phyloP scores from a whole-genome alignment of 495 filamentous ascomycete genomes.

The Penicillium dipodomyicola region DNA sequence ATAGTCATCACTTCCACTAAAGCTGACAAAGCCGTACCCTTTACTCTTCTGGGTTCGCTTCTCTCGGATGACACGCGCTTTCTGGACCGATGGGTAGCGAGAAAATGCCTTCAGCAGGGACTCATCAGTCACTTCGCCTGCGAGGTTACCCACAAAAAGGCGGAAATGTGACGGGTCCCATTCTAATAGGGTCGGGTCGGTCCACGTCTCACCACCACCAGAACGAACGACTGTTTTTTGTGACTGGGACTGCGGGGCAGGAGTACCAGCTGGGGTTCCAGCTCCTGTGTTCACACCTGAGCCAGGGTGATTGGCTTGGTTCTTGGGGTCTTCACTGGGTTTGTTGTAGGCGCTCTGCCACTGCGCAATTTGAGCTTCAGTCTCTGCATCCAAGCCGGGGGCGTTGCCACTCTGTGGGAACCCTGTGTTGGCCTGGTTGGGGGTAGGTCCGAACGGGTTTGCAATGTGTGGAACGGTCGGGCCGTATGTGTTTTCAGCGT shows the following conservation, averaged over 20 bases:
- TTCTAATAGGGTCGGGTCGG: constrained; percentile 79
- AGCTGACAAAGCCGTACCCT: constrained; percentile 94
- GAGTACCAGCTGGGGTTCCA: constrained; percentile 38
- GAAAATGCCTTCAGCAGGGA: constrained; percentile 90
- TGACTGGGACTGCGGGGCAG: constrained; percentile 42
- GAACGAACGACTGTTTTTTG: constrained; percentile 75
- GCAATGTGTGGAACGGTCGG: constrained; percentile 70
- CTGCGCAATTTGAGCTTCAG: constrained; percentile 90
- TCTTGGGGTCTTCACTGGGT: constrained; percentile 28
- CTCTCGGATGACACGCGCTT: constrained; percentile 92
- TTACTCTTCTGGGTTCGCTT: constrained; percentile 94
- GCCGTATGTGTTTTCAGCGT: constrained; percentile 51
- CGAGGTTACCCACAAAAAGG: constrained; percentile 93
- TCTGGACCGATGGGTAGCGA: constrained; percentile 81
- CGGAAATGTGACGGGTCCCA: constrained; percentile 97
- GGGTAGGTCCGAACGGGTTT: constrained; percentile 79
- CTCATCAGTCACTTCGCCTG: constrained; percentile 98
- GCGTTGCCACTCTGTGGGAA: constrained; percentile 39
- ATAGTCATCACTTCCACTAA: constrained; percentile 91
- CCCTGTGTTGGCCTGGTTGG: constrained; percentile 35
- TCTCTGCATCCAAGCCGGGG: constrained; percentile 71
- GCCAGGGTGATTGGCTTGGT: constrained; percentile 20
- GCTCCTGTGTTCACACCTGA: constrained; percentile 49
- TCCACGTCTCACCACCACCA: constrained; percentile 89
- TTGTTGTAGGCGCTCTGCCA: constrained; percentile 91